Percentiles rank a stretch among this genome's conserved stretches.
These are phyloP conservation scores for Calonectria pteridis DNA, from an alignment of 2,329 filamentous ascomycete genomes.

Conservation along the genomic window DNA sequence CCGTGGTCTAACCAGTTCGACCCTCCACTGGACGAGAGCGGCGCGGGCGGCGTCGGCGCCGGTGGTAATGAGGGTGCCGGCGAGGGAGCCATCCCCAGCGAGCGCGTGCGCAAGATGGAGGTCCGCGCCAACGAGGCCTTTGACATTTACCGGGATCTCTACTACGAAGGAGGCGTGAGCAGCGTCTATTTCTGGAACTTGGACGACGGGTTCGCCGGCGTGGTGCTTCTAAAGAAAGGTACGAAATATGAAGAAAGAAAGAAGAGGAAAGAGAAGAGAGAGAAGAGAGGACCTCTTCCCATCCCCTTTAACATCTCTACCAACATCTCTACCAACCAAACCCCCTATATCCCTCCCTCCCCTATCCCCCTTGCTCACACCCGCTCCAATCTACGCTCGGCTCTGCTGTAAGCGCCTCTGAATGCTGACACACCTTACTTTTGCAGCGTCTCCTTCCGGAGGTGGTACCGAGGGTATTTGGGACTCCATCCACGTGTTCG, in stretches of 20 bases:
- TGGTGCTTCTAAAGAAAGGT: slow-evolving; percentile 96
- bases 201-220: slow-evolving; percentile 97
- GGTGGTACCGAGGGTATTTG: slow-evolving; percentile 83
- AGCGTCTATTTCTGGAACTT: slow-evolving; percentile 99
- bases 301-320: background rate
- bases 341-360: background rate
- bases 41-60: slow-evolving; percentile 64
- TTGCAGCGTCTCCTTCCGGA: slow-evolving; percentile 73
- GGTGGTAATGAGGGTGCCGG: slow-evolving; percentile 71
- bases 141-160: slow-evolving; percentile 95
- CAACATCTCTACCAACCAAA: background rate
- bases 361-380: background rate
- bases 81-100: slow-evolving; percentile 89
- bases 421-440: slow-evolving; percentile 22
- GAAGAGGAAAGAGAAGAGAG: background rate
- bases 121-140: slow-evolving; percentile 94
- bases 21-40: slow-evolving; percentile 80
- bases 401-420: background rate
- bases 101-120: slow-evolving; percentile 94
- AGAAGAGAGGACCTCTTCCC: background rate
- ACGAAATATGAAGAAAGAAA: slow-evolving; percentile 44
- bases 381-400: background rate
- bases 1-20: slow-evolving; percentile 99
- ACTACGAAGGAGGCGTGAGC: slow-evolving; percentile 95
- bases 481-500: slow-evolving; percentile 99